phyloP scores from a whole-genome alignment of 2,329 filamentous ascomycete genomes.

The Colletotrichum acutatum region DNA sequence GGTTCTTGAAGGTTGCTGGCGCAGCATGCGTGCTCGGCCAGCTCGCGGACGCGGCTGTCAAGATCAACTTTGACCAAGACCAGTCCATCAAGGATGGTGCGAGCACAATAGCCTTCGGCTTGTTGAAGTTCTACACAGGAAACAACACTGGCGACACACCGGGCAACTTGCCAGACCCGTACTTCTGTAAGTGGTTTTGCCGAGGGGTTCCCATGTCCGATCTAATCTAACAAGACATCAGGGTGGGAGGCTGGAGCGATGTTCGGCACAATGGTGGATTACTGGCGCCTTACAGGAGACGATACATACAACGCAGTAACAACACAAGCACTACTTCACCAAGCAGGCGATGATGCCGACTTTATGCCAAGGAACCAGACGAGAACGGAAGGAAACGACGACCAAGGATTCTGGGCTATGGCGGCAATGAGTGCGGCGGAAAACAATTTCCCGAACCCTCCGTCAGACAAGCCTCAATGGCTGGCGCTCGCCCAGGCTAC shows the following conservation, averaged over 20 bases:
- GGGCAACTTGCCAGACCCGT: constrained; percentile 68
- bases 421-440: constrained; percentile 83
- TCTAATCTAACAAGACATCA: constrained; percentile 50
- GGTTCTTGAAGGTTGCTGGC: constrained; percentile 22
- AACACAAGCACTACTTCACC: constrained; percentile 68
- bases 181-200: constrained; percentile 68
- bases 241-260: constrained; percentile 81
- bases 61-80: constrained; percentile 26
- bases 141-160: constrained; percentile 69
- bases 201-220: constrained; percentile 58
- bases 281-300: constrained; percentile 78
- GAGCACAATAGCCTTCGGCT: constrained; percentile 49
- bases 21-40: constrained; percentile 29
- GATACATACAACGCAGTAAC: constrained; percentile 70
- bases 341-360: constrained; percentile 67
- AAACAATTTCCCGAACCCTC: constrained; percentile 77
- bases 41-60: constrained; percentile 17
- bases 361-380: constrained; percentile 77
- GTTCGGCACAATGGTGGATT: constrained; percentile 78
- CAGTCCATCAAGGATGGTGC: constrained; percentile 51
- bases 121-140: constrained; percentile 57
- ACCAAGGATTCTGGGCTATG: constrained; percentile 89
- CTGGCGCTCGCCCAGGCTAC: constrained; percentile 81
- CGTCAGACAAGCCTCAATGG: constrained; percentile 74
- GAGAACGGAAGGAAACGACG: constrained; percentile 73